phyloP scores from a whole-genome alignment of 306 rosid genomes.

The Rubus parviflorus region DNA sequence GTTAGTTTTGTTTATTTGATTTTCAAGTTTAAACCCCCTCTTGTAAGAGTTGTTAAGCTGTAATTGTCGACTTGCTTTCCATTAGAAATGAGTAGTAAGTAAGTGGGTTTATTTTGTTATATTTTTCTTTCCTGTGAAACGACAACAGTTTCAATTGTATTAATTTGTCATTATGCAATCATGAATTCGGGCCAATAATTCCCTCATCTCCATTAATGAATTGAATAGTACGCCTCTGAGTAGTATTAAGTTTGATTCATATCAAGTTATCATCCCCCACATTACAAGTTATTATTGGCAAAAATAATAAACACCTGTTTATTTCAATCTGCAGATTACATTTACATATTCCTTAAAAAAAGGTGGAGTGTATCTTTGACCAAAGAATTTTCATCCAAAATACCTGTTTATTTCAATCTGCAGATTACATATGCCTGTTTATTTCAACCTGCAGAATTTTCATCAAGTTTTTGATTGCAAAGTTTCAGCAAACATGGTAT shows the following conservation, averaged over 20 bases:
- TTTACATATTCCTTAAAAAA: neutral
- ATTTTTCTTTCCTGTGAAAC: neutral
- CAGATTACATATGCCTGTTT: too few species aligned
- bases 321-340: too few species aligned
- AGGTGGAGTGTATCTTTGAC: neutral
- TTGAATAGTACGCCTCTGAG: too few species aligned
- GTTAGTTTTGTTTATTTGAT: conserved; percentile 28
- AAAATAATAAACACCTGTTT: neutral
- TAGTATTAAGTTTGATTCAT: neutral
- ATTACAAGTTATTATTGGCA: neutral
- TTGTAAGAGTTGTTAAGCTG: conserved; percentile 38
- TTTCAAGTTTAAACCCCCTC: conserved; percentile 19
- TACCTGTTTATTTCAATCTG: too few species aligned
- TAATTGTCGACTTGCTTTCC: conserved; percentile 28
- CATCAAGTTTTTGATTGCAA: conserved; percentile 19
- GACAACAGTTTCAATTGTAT: neutral
- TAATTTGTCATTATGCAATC: neutral
- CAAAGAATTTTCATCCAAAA: neutral
- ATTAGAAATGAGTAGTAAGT: conserved; percentile 32
- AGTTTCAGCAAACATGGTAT: conserved; percentile 15
- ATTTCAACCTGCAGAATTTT: too few species aligned
- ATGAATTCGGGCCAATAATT: too few species aligned
- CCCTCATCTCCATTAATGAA: too few species aligned
- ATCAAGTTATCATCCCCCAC: neutral
- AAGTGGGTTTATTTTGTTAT: conserved; percentile 14